phyloP scores from a whole-genome alignment of 306 rosid species.

The Vigna angularis region DNA sequence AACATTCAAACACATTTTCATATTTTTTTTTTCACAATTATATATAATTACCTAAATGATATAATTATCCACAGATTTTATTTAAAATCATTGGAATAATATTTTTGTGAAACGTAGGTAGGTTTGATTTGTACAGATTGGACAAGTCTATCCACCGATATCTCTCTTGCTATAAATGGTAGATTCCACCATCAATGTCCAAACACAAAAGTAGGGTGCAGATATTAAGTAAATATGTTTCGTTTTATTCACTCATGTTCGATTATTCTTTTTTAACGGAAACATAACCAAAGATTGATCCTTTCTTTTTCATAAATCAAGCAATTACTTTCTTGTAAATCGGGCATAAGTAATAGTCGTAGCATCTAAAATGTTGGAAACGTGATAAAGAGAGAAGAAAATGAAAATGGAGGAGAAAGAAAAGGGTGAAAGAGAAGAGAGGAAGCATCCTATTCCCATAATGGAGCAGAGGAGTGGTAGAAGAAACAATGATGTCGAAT shows the following conservation, averaged over 20 bases:
- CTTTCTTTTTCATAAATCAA: background rate
- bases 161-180: conserved; percentile 4
- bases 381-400: too few relatives aligned
- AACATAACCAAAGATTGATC: background rate
- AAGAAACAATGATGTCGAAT: conserved; percentile 55
- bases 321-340: background rate
- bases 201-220: conserved; percentile 17
- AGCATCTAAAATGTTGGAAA: too few relatives aligned
- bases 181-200: conserved; percentile 28
- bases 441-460: conserved; percentile 53
- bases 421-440: background rate
- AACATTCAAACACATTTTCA: conserved; percentile 31
- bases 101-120: background rate
- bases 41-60: too few relatives aligned
- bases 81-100: background rate
- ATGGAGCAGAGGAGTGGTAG: conserved; percentile 51
- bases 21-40: too few relatives aligned
- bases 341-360: too few relatives aligned
- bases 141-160: conserved; percentile 8
- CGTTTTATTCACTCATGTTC: conserved; percentile 14
- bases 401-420: background rate
- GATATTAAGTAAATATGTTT: background rate
- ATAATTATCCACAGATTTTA: background rate
- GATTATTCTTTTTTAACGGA: conserved; percentile 21
- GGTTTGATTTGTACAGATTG: background rate